These are phyloP conservation scores for Candida verbasci DNA, from an alignment of 805 yeast genomes.

Conservation along the genomic window DNA sequence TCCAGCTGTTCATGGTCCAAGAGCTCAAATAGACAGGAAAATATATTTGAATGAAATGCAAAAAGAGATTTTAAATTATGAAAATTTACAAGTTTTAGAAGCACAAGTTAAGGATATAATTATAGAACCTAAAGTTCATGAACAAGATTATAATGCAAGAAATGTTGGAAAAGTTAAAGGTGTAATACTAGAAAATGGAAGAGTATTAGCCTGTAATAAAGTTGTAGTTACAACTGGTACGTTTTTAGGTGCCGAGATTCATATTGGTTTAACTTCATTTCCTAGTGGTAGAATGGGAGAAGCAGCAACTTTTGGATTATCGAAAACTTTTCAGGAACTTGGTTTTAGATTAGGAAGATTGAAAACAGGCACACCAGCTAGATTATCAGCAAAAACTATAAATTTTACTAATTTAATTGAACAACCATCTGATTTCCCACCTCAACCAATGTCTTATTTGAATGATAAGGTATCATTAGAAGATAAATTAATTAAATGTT, in stretches of 20 bases:
- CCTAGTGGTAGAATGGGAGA: slow-evolving; percentile 97
- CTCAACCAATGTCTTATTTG: slow-evolving; percentile 85
- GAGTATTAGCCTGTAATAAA: slow-evolving; percentile 51
- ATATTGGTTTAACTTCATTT: slow-evolving; percentile 71
- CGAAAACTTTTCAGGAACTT: slow-evolving; percentile 67
- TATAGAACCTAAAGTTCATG: slow-evolving; percentile 37
- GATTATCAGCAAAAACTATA: slow-evolving; percentile 70
- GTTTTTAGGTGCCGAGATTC: slow-evolving; percentile 90
- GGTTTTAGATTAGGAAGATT: slow-evolving; percentile 85
- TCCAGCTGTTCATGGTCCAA: slow-evolving; percentile 97
- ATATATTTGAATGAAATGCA: slow-evolving; percentile 82
- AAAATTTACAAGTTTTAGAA: slow-evolving; percentile 55
- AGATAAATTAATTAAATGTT: slow-evolving; percentile 61
- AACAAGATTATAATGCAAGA: slow-evolving; percentile 34
- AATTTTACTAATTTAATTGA: slow-evolving; percentile 57
- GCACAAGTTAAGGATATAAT: slow-evolving; percentile 85
- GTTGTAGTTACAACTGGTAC: slow-evolving; percentile 96
- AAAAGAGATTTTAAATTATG: slow-evolving; percentile 48
- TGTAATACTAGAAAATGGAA: slow-evolving; percentile 61
- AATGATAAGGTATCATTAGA: slow-evolving; percentile 61
- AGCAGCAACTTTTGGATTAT: slow-evolving; percentile 83
- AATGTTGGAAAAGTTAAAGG: slow-evolving; percentile 55
- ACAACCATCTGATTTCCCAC: slow-evolving; percentile 80
- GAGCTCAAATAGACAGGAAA: slow-evolving; percentile 91
- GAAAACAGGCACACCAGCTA: slow-evolving; percentile 97